Evolutionary conservation across 352 stramenopile genomes (phyloP), one percentile per base, ranked within the genome.

Genomic region (Phytophthora uliginosa): DNA sequence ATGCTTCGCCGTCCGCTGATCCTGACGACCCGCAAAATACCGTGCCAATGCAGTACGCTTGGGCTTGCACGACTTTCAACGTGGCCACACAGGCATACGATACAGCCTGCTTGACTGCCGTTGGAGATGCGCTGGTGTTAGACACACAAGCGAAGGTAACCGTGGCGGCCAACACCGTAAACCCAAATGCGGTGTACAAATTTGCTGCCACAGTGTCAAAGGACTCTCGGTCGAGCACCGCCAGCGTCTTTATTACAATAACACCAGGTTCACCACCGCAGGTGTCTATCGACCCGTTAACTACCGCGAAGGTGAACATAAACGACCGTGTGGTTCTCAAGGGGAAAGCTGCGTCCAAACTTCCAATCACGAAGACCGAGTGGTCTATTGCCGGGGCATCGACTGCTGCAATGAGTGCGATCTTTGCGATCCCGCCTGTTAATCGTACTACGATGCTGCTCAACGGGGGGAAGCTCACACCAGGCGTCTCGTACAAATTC

Each of bases 301-400:
- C 51, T 0, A 66, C 59, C 1, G 50, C 74, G 6, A 92, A 92
- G 48, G 81, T 91, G 2, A 93, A 93, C 51, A 33, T 42, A 7
- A 90, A 92, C 53, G 80, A 86, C 42, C 83, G 84, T 4, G 75
- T 91, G 4, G 48, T 93, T 4, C 59, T 93, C 18, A 84, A 86
- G 28, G 81, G 83, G 7, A 79, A 65, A 13, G 78, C 88, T 2
- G 59, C 59, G 3, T 92, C 81, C 17, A 88, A 86, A 54, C 55
- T 90, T 1, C 74, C 81, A 4, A 57, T 90, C 3, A 72, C 38
- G 13, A 81, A 74, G 28, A 83, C 71, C 0, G 78, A 84, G 40
- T 93, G 86, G 86, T 77, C 76, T 4, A 71, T 92, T 26, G 31
- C 84, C 1, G 82, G 80, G 2, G 73, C 69, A 8, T 68, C 71